Evolutionary conservation across 2,329 filamentous ascomycete species (phyloP), one percentile per base, ranked within the genome.

Genomic region (Cordyceps tenuipes): DNA sequence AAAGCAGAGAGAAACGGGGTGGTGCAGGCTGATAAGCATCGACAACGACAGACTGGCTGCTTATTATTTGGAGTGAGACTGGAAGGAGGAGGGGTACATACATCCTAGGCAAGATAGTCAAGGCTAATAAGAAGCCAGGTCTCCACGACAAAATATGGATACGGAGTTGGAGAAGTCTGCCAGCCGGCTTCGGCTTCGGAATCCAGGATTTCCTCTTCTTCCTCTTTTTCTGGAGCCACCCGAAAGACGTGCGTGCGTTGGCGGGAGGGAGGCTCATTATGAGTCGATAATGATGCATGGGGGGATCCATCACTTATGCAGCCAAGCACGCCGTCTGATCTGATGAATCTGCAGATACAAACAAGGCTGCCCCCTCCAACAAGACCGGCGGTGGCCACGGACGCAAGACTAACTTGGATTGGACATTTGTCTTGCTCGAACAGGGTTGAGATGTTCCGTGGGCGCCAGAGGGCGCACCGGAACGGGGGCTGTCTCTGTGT

Each of bases 391-490:
- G 44, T 46, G 55, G 43, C 44, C 31, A 46, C 44, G 55, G 46
- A 57, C 46, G 29, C 55, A 31, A 41, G 34, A 43, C 55, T 26
- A 57, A 39, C 36, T 13, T 15, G 31, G 49, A 44, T 46, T 57
- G 49, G 36, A 49, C 19, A n/a, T n/a, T 6, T n/a, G 23, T 57
- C 23, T 57, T 8, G 41, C 17, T 29, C 31, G 54, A 29, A 29
- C 26, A 6, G 26, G 55, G 54, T 57, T 13, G 31, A 34, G 26
- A 57, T 57, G 44, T 49, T 57, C 19, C 9, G 46, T 36, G 46
- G 55, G 55, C 31, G 55, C 31, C 19, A 50, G 55, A 57, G 55
- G 55, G 55, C 55, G 55, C 55, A 7, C 21, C 31, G 34, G 21
- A 23, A 23, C 23, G 46, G n/a, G n/a, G n/a, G n/a, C n/a, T n/a